Evolutionary conservation across 768 basidiomycete species (phyloP), one percentile per base, ranked within the genome.

Genomic region (Russula abietina): DNA sequence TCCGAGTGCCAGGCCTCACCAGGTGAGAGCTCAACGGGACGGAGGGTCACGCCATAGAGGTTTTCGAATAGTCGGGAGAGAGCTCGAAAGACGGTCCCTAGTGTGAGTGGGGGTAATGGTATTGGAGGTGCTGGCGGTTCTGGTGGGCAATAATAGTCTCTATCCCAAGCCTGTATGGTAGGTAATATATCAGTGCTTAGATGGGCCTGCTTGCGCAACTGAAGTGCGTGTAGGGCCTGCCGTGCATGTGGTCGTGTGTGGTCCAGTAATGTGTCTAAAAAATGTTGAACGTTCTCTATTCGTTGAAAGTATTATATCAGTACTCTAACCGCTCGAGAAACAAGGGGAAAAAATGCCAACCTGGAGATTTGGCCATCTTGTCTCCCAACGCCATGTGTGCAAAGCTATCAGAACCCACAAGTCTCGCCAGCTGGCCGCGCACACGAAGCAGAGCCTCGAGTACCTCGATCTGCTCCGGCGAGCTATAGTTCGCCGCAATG

Each of bases 341-440:
- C 32, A 58, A 59, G n/a, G 7, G 64, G 38, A 1, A 28, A 7
- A 24, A 48, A 6, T 8, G 70, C 81, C 64, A 62, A 91, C 91
- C 91, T 57, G 96, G 95, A 36, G 85, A 89, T 73, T 90, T 93
- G 1, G 95, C 96, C 97, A 99, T 99, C 77, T 97, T 99, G 74
- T 98, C 95, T 33, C 83, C 83, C 22, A 98, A 79, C 0, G 86
- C 83, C 82, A 97, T 89, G 63, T 91, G 85, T 0, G 87, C 93
- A 76, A 84, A 98, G 67, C 89, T 96, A 43, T 86, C 79, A 69
- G 85, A 84, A 11, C 96, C 96, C 41, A 97, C 87, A 17, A 98
- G 76, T 24, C 77, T 81, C 2, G 97, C 93, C 7, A 98, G 78
- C 69, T 94, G 84, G 5, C 86, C 91, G 32, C 97, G 83, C 49